Evolutionary conservation across 2,329 filamentous ascomycete genomes (phyloP).

Genomic region (Pezicula carpinea): DNA sequence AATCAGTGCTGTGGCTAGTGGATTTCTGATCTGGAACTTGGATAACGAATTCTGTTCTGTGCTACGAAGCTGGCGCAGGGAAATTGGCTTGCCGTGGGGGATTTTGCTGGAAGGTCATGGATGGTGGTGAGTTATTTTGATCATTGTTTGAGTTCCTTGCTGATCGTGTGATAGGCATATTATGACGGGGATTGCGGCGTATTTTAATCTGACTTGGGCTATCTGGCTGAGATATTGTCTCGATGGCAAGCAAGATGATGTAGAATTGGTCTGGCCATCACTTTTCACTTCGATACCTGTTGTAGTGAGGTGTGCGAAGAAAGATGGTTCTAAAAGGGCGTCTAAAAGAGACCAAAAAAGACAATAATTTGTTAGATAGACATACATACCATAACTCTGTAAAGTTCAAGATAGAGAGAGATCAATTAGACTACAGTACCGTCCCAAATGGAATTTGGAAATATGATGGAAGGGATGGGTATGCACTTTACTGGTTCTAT

Average conservation of each 20-base stretch:
- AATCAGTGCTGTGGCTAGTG: conserved; percentile 57
- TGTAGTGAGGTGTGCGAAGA: too few species aligned
- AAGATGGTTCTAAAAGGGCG: too few species aligned
- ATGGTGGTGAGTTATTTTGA: conserved; percentile 54
- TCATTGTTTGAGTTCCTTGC: not conserved
- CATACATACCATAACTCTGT: too few species aligned
- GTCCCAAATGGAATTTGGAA: too few species aligned
- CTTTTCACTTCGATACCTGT: conserved; percentile 40
- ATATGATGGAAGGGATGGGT: too few species aligned
- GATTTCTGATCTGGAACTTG: conserved; percentile 63
- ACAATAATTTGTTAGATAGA: too few species aligned
- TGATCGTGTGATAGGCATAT: conserved; percentile 45
- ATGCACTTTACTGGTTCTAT: too few species aligned
- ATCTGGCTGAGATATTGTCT: conserved; percentile 67
- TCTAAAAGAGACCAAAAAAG: too few species aligned
- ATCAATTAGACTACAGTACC: too few species aligned
- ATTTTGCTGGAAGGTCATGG: conserved; percentile 68
- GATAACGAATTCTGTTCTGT: conserved; percentile 58
- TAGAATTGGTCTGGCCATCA: conserved; percentile 57
- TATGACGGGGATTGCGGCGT: conserved; percentile 63
- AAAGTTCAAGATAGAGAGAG: too few species aligned
- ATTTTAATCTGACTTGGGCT: conserved; percentile 68
- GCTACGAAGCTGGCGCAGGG: conserved; percentile 46
- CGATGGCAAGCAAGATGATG: conserved; percentile 55
- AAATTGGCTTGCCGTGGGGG: conserved; percentile 66